A percentile compares a stretch with the other conserved stretches of the same genome.
These are phyloP conservation scores for Vachellia pachyceras DNA, from an alignment of 306 rosid species.

Conservation along the genomic window DNA sequence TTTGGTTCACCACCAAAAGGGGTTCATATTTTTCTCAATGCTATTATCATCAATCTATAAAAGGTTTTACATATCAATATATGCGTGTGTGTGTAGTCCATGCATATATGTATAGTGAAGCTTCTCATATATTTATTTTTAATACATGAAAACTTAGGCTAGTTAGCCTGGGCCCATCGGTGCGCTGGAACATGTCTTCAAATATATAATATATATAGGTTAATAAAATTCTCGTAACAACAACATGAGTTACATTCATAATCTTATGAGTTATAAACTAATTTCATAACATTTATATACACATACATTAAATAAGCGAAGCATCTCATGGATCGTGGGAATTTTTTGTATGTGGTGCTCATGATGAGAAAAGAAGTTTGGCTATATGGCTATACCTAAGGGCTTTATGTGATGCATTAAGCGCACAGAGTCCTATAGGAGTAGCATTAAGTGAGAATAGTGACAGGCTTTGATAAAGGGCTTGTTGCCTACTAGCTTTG, in stretches of 20 bases:
- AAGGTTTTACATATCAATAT: no score
- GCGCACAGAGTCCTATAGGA: background rate
- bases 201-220: no score
- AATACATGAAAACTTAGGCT: no score
- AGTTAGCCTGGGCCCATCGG: no score
- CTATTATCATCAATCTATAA: background rate
- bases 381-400: background rate
- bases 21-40: background rate
- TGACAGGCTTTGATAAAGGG: background rate
- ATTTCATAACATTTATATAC: no score
- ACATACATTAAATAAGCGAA: background rate
- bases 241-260: no score
- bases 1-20: conserved; percentile 21
- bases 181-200: no score
- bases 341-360: background rate
- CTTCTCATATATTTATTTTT: no score
- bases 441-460: background rate
- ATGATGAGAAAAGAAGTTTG: background rate
- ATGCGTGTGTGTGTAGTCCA: no score
- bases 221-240: no score
- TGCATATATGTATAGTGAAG: no score
- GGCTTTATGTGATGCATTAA: background rate
- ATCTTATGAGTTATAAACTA: no score
- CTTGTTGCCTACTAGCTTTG: background rate
- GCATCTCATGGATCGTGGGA: background rate